phyloP scores from a whole-genome alignment of 2,329 filamentous ascomycete species.

The Podosphaera fusca region DNA sequence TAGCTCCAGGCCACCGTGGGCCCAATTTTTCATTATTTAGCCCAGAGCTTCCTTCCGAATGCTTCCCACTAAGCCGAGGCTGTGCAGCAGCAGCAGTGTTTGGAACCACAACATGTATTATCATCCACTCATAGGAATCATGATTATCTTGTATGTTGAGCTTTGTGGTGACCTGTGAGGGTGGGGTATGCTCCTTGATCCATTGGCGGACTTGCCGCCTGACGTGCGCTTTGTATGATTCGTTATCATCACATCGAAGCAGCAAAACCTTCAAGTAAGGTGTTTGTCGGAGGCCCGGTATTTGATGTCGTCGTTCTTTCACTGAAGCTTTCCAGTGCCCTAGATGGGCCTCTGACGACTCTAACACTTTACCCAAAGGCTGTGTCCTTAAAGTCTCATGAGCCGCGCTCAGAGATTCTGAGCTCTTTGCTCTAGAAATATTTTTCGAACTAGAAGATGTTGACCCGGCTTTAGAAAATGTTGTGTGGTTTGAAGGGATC shows the following conservation, averaged over 20 bases:
- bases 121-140: constrained; percentile 88
- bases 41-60: constrained; percentile 25
- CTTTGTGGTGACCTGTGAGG: constrained; percentile 28
- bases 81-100: constrained; percentile 64
- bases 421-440: constrained; percentile 17
- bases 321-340: constrained; percentile 11
- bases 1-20: constrained; percentile 54
- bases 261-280: constrained; percentile 84
- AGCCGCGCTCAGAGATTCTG: constrained; percentile 16
- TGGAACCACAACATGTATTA: constrained; percentile 76
- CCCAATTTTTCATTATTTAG: constrained; percentile 40
- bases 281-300: constrained; percentile 75
- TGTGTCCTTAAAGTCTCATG: constrained; percentile 42
- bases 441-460: constrained; percentile 14
- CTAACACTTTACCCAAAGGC: constrained; percentile 20
- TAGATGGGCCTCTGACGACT: constrained; percentile 9
- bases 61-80: constrained; percentile 36
- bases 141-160: constrained; percentile 64
- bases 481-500: constrained; percentile 29
- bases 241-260: constrained; percentile 84
- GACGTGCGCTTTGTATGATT: constrained; percentile 65
- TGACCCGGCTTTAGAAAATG: constrained; percentile 17
- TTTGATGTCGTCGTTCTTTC: constrained; percentile 63
- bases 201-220: constrained; percentile 69
- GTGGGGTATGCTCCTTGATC: constrained; percentile 55